Evolutionary conservation across 2,329 filamentous ascomycete genomes (phyloP), one percentile per base, ranked within the genome.

Genomic region (Colletotrichum scovillei): DNA sequence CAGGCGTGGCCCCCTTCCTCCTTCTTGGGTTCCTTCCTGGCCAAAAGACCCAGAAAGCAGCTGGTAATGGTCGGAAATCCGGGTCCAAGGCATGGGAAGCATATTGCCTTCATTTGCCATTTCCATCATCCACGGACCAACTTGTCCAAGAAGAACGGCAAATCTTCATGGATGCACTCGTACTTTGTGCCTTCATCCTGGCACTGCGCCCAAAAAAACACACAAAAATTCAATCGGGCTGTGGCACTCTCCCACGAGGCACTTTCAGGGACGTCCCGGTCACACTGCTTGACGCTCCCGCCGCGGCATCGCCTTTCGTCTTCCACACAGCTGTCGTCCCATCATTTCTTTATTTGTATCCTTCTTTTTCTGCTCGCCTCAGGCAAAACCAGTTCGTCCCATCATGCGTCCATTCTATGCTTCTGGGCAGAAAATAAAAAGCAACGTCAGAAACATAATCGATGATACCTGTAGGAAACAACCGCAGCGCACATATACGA

Each of bases 381-480:
- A 62, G 60, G 52, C 16, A 58, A 53, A 12, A 30, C 19, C 24
- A 42, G 62, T 66, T 71, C 63, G 24, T 67, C 63, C 32, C 32
- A 67, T 57, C 46, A n/a, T 32, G 55, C 42, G 42, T 49, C 42
- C 42, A 49, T 22, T 1, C 16, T 8, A n/a, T 49, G 16, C 19
- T 49, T 49, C 42, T 49, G 42, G 42, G 42, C 42, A 49, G 24
- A 9, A 3, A 22, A 42, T 28, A 69, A 59, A 55, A 53, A 24
- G 46, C 22, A 26, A 22, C 22, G 30, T 24, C 52, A 19, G n/a
- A 57, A 65, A 58, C 38, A 28, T 12, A 32, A 28, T 16, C 26
- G 35, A 57, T 32, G 58, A 26, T 22, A 46, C 35, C 26, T 19
- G 56, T 38, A 14, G 19, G 42, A 14, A 52, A 28, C 62, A 52